Conservation (phyloP, 805 yeast species). For the Suhomyces sp. region DNA sequence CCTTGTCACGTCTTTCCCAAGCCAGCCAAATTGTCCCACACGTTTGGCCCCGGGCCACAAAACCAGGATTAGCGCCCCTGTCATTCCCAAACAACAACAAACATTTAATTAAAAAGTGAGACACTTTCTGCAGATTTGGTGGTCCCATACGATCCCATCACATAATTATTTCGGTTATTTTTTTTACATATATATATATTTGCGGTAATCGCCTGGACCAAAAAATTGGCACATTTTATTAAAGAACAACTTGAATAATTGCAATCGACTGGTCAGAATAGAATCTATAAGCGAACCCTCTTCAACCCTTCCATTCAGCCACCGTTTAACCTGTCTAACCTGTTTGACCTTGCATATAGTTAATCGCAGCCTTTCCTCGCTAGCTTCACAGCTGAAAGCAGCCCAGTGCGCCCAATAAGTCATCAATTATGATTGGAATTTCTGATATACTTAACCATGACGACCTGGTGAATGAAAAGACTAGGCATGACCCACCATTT, state of each 20-base stretch:
- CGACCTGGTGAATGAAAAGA: not conserved
- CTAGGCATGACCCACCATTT: not conserved
- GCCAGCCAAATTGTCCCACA: not conserved
- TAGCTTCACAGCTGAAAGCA: not conserved
- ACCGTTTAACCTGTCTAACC: not conserved
- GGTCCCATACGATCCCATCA: not conserved
- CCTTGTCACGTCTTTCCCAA: not conserved
- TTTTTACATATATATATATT: not conserved
- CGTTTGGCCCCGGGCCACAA: not conserved
- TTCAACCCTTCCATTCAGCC: not conserved
- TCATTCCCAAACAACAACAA: conserved; percentile 3
- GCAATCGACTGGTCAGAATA: not conserved
- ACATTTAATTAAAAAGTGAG: conserved; percentile 3
- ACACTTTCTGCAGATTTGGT: not conserved
- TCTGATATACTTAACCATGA: conserved; percentile 16
- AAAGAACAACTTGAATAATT: not conserved
- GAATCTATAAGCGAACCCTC: not conserved
- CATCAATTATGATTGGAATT: conserved; percentile 14
- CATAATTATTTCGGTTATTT: not conserved
- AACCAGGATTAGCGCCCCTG: not conserved
- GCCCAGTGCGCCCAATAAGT: not conserved
- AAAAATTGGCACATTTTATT: not conserved
- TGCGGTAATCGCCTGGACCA: not conserved
- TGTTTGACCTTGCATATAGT: not conserved
- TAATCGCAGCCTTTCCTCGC: not conserved